phyloP scores from a whole-genome alignment of 805 yeast genomes.

The Zygoascus tannicola region DNA sequence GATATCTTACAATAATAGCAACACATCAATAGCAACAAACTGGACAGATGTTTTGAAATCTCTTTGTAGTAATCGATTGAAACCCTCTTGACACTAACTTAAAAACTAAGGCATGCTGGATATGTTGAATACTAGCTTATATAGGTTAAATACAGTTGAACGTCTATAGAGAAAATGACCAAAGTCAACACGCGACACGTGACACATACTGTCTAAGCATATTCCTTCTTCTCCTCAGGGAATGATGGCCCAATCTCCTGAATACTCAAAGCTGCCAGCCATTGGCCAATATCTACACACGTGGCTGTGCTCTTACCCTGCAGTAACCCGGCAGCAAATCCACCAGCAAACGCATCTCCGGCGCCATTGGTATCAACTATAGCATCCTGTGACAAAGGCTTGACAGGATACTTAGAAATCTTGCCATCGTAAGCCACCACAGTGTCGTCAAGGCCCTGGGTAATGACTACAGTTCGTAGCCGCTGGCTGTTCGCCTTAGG shows the following conservation, averaged over 20 bases:
- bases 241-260: conserved; percentile 92
- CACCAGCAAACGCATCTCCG: conserved; percentile 97
- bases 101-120: too few relatives aligned
- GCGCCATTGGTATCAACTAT: conserved; percentile 96
- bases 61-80: too few relatives aligned
- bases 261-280: conserved; percentile 88
- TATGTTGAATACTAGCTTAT: too few relatives aligned
- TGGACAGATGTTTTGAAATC: too few relatives aligned
- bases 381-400: conserved; percentile 53
- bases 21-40: too few relatives aligned
- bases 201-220: neutral
- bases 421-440: conserved; percentile 56
- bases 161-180: neutral
- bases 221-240: conserved; percentile 50
- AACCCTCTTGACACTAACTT: too few relatives aligned
- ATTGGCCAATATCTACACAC: conserved; percentile 77
- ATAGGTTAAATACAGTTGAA: too few relatives aligned
- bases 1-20: too few relatives aligned
- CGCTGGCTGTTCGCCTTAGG: conserved; percentile 63
- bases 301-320: conserved; percentile 54
- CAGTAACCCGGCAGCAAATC: conserved; percentile 83
- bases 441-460: conserved; percentile 93
- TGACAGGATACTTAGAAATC: conserved; percentile 49
- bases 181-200: neutral
- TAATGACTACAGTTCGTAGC: conserved; percentile 82